Percentiles rank a stretch among this genome's conserved stretches.
Evolutionary conservation across 345 rosid species (phyloP).

Genomic region (Lagerstroemia speciosa): DNA sequence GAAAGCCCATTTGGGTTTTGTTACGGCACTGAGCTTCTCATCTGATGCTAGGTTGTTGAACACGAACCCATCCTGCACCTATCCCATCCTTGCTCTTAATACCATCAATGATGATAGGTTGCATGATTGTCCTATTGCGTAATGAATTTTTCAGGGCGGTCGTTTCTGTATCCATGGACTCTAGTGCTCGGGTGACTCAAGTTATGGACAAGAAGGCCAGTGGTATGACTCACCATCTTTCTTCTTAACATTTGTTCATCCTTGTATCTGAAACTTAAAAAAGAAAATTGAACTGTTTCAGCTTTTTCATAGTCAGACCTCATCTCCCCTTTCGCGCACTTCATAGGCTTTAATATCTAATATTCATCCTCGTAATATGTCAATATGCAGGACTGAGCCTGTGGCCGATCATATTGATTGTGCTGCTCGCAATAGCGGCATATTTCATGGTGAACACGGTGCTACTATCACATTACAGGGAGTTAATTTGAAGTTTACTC

Average conservation of each 20-base stretch:
- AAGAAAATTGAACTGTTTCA: not conserved
- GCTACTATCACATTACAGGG: not conserved
- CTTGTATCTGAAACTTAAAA: not conserved
- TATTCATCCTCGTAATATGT: not conserved
- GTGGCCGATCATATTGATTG: not conserved
- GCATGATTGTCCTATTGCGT: not conserved
- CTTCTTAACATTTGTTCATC: not conserved
- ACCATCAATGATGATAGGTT: not conserved
- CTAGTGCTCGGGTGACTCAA: slow-evolving; percentile 72
- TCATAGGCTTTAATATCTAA: not conserved
- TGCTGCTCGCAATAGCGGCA: not conserved
- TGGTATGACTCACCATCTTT: slow-evolving; percentile 23
- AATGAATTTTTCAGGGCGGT: slow-evolving; percentile 47
- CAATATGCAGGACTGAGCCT: not conserved
- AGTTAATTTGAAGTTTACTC: not conserved
- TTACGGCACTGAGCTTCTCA: slow-evolving; percentile 73
- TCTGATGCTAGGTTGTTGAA: slow-evolving; percentile 67
- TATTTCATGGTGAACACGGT: not conserved
- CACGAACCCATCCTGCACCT: not conserved
- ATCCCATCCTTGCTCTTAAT: not conserved
- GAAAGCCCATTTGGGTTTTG: slow-evolving; percentile 84
- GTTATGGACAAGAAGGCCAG: slow-evolving; percentile 32
- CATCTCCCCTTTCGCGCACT: not conserved
- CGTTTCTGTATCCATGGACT: slow-evolving; percentile 79
- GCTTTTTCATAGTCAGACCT: not conserved